Evolutionary conservation across 352 stramenopile species (phyloP), one percentile per base, ranked within the genome.

Genomic region (Globisporangium cylindrosporum): DNA sequence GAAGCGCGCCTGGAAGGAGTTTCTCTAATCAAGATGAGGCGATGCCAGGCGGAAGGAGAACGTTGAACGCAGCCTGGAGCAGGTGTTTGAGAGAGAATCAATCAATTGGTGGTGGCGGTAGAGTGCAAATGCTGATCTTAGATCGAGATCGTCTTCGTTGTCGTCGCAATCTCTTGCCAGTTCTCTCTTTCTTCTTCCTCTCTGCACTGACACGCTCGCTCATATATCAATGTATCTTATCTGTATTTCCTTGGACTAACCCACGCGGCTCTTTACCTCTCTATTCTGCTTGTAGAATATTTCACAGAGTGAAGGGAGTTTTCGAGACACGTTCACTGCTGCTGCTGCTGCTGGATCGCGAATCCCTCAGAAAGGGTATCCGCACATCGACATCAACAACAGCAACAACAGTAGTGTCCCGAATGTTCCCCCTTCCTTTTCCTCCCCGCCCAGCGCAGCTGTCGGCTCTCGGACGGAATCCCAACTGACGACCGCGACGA

Each of bases 221-320:
- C 15, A n/a, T n/a, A 5, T 4, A 15, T 36, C 32, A 36, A 36
- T 36, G 6, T 10, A n/a, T 4, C 14, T 15, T 14, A n/a, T 48
- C 6, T 20, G 41, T 48, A 4, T 48, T 48, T 15, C 12, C 1
- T 20, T 62, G 49, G 20, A 63, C 58, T 54, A 54, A 63, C 58
- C 0, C 1, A 15, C 2, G 41, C 36, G 14, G 54, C 25, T 49
- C 20, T 65, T 12, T 69, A 14, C 57, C 24, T 15, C 20, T 15
- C 20, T 27, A 22, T 59, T 51, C 20, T 34, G 4, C 51, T 4
- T 41, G 18, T 66, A 82, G 75, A 82, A 69, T 57, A 67, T 74
- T 72, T 65, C 75, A 68, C 61, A 68, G 58, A 73, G 67, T 66
- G 73, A 73, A 74, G 71, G 75, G 68, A 74, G 65, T 74, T 64